Conservation (phyloP, 2,329 filamentous ascomycete species). For the Trichoderma harzianum region DNA sequence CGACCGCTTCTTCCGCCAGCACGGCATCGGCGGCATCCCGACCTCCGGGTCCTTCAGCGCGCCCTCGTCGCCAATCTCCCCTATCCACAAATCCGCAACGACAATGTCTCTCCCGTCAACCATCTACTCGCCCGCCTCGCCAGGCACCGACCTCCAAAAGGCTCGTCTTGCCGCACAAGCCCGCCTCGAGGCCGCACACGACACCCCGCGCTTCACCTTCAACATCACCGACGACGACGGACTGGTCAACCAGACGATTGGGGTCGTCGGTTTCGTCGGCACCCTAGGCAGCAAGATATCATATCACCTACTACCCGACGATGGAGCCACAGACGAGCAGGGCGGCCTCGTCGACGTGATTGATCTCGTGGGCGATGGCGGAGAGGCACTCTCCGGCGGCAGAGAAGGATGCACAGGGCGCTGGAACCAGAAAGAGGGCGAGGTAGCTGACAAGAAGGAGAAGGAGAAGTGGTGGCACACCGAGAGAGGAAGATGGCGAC, state of each 20-base stretch:
- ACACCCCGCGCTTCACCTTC: conserved; percentile 53
- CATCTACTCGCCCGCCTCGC: conserved; percentile 23
- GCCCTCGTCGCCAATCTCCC: conserved; percentile 27
- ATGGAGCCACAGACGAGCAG: conserved; percentile 52
- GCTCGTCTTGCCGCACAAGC: conserved; percentile 63
- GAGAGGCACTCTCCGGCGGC: conserved; percentile 40
- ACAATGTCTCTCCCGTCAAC: conserved; percentile 32
- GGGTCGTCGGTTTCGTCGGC: conserved; percentile 61
- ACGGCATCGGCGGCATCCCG: neutral
- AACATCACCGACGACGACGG: conserved; percentile 55
- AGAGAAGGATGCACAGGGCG: conserved; percentile 44
- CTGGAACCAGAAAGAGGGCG: conserved; percentile 43
- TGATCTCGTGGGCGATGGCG: conserved; percentile 47
- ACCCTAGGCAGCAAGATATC: conserved; percentile 54
- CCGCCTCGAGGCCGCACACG: conserved; percentile 57
- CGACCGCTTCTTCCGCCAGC: conserved; percentile 40
- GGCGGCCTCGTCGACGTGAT: conserved; percentile 53
- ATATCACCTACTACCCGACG: conserved; percentile 59
- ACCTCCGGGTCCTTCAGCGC: conserved; percentile 23
- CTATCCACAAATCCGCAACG: conserved; percentile 36
- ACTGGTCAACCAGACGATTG: conserved; percentile 48
- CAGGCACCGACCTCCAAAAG: conserved; percentile 45
- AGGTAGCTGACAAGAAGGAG: conserved; percentile 44
- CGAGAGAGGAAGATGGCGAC: conserved; percentile 45
- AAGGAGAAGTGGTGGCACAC: conserved; percentile 51